Percentiles rank a stretch among this genome's conserved stretches.
These are phyloP conservation scores for Leishmania turanica DNA, from an alignment of 208 protist genomes.

Conservation along the genomic window DNA sequence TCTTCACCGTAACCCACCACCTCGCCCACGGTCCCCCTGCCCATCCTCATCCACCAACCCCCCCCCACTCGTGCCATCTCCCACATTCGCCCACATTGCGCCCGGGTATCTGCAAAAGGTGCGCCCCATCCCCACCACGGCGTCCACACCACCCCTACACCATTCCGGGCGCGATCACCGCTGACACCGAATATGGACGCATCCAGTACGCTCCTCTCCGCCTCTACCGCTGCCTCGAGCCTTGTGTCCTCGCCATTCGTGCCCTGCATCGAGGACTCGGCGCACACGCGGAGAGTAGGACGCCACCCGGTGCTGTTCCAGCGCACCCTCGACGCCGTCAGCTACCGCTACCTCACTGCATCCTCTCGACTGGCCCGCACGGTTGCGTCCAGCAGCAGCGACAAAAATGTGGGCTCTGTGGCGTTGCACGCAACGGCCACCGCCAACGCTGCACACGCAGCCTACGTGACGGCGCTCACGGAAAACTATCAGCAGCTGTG, in stretches of 20 bases:
- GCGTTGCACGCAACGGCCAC: background rate
- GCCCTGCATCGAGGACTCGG: slow-evolving; percentile 58
- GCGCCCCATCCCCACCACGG: background rate
- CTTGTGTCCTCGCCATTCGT: slow-evolving; percentile 37
- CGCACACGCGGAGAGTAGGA: slow-evolving; percentile 20
- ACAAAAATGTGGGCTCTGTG: background rate
- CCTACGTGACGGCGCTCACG: slow-evolving; percentile 11
- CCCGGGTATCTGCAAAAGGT: background rate
- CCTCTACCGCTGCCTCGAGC: background rate
- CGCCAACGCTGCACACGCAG: background rate
- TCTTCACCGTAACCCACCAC: background rate
- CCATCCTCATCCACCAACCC: background rate
- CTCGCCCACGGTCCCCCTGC: background rate
- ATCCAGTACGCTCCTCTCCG: background rate
- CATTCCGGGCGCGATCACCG: background rate
- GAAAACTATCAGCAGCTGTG: slow-evolving; percentile 30
- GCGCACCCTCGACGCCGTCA: slow-evolving; percentile 41
- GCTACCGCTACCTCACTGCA: slow-evolving; percentile 18
- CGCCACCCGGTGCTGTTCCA: slow-evolving; percentile 36
- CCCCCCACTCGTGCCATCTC: background rate
- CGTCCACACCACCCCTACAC: background rate
- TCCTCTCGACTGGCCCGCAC: slow-evolving; percentile 8
- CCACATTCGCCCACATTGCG: background rate
- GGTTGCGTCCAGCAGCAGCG: background rate
- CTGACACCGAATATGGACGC: background rate